A percentile compares a stretch with the other conserved stretches of the same genome.
Conservation (phyloP, 2,329 filamentous ascomycete genomes). For the Aspergillus sp. region DNA sequence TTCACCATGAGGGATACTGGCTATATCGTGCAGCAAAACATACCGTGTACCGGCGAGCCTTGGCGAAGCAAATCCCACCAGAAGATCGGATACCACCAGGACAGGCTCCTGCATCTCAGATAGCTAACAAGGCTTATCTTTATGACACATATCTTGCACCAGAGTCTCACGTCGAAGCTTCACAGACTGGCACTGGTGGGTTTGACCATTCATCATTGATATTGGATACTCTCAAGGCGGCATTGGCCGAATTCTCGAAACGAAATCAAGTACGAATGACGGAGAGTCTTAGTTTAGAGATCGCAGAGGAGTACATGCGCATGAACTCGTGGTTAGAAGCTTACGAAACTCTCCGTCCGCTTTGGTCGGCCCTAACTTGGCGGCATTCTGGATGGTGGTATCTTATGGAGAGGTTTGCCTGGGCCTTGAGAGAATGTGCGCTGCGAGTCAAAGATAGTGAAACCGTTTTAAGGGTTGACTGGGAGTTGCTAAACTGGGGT, state of each 20-base stretch:
- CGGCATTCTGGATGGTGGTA: slow-evolving; percentile 60
- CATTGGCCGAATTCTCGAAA: slow-evolving; percentile 52
- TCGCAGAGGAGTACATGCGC: slow-evolving; percentile 55
- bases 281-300: slow-evolving; percentile 55
- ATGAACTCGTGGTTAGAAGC: slow-evolving; percentile 53
- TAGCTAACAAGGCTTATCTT: slow-evolving; percentile 52
- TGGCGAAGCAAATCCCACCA: slow-evolving; percentile 57
- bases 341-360: slow-evolving; percentile 49
- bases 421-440: slow-evolving; percentile 56
- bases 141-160: slow-evolving; percentile 64
- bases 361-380: slow-evolving; percentile 61
- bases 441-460: slow-evolving; percentile 46
- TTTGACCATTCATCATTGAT: slow-evolving; percentile 56
- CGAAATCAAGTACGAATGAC: slow-evolving; percentile 55
- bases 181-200: slow-evolving; percentile 43
- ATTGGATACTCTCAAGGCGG: slow-evolving; percentile 46
- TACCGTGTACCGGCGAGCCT: slow-evolving; percentile 49
- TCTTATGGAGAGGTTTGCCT: slow-evolving; percentile 55
- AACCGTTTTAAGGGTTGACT: slow-evolving; percentile 54
- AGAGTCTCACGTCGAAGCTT: slow-evolving; percentile 57
- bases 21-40: slow-evolving; percentile 54
- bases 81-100: slow-evolving; percentile 59
- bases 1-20: slow-evolving; percentile 66
- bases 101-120: slow-evolving; percentile 56
- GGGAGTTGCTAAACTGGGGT: slow-evolving; percentile 53